A percentile compares a stretch with the other conserved stretches of the same genome.
Conservation (phyloP, 768 basidiomycete species). For the Tylopilus sp. region DNA sequence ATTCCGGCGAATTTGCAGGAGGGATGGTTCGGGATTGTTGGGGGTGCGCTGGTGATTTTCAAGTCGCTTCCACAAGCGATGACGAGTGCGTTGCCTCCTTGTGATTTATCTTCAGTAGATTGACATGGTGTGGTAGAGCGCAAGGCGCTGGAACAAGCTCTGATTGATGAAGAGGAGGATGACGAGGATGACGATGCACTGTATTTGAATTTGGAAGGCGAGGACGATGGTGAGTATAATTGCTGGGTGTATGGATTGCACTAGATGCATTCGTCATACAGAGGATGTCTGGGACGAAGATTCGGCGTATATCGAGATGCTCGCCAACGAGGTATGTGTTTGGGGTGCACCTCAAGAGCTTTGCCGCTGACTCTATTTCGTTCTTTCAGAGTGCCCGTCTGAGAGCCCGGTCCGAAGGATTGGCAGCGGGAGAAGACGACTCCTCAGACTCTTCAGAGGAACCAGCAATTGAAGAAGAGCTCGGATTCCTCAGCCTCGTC, state of each 20-base stretch:
- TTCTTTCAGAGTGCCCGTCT: conserved; percentile 62
- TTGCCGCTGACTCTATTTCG: background rate
- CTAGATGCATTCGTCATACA: conserved; percentile 21
- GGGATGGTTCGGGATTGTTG: conserved; percentile 76
- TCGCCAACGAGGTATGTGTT: conserved; percentile 67
- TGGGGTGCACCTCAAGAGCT: background rate
- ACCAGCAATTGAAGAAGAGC: conserved; percentile 73
- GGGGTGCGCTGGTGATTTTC: conserved; percentile 68
- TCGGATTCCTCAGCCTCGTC: conserved; percentile 81
- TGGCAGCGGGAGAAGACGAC: conserved; percentile 25
- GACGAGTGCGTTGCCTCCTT: conserved; percentile 45
- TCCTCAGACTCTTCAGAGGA: conserved; percentile 44
- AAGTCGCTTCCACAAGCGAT: conserved; percentile 75
- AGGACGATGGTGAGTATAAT: conserved; percentile 48
- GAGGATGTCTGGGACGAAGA: conserved; percentile 92
- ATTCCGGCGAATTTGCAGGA: conserved; percentile 61
- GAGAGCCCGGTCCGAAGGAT: conserved; percentile 55
- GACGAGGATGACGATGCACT: conserved; percentile 49
- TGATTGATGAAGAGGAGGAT: conserved; percentile 41
- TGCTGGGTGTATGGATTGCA: background rate
- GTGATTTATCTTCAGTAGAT: background rate
- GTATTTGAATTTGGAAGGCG: conserved; percentile 61
- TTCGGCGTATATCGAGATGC: conserved; percentile 82
- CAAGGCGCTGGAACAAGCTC: conserved; percentile 54
- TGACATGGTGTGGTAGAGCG: conserved; percentile 39